A percentile compares a stretch with the other conserved stretches of the same genome.
phyloP scores from a whole-genome alignment of 202 grass and related monocot genomes.

The Miscanthus sacchariflorus region DNA sequence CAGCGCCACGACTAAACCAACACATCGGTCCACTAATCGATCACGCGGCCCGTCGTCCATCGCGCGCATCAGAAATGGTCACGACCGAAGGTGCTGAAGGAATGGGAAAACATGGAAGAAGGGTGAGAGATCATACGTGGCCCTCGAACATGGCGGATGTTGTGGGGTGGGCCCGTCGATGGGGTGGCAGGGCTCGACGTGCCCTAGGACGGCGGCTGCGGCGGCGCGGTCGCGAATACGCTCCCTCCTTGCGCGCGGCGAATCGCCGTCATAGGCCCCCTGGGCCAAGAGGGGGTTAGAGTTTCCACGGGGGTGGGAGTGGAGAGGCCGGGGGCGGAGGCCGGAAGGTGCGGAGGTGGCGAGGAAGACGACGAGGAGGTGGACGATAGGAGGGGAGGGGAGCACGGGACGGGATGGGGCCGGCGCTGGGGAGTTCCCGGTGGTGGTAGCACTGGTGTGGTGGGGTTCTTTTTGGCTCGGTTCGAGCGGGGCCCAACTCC shows the following conservation, averaged over 20 bases:
- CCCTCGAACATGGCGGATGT: constrained; percentile 65
- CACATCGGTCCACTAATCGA: neutral
- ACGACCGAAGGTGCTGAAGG: neutral
- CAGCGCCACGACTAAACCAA: neutral
- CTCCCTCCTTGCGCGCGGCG: constrained; percentile 35
- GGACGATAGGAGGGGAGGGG: neutral
- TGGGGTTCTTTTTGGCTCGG: constrained; percentile 42
- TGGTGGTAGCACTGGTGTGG: neutral
- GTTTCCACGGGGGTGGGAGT: neutral
- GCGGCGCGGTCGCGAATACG: constrained; percentile 28
- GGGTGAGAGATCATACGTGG: constrained; percentile 52
- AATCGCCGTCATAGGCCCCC: constrained; percentile 33
- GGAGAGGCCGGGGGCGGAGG: neutral
- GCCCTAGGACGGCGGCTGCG: constrained; percentile 31
- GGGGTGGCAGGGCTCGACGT: neutral
- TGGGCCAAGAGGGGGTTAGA: constrained; percentile 34
- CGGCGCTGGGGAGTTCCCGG: constrained; percentile 5
- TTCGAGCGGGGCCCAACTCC: neutral
- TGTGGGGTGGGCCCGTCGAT: constrained; percentile 14
- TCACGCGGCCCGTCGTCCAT: constrained; percentile 12
- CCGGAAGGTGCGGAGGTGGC: constrained; percentile 12
- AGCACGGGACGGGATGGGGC: constrained; percentile 14
- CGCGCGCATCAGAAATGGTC: neutral
- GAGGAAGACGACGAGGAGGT: constrained; percentile 38
- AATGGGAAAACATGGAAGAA: neutral